phyloP scores from a whole-genome alignment of 1,284 basidiomycete genomes.

The Marasmius fiardii region DNA sequence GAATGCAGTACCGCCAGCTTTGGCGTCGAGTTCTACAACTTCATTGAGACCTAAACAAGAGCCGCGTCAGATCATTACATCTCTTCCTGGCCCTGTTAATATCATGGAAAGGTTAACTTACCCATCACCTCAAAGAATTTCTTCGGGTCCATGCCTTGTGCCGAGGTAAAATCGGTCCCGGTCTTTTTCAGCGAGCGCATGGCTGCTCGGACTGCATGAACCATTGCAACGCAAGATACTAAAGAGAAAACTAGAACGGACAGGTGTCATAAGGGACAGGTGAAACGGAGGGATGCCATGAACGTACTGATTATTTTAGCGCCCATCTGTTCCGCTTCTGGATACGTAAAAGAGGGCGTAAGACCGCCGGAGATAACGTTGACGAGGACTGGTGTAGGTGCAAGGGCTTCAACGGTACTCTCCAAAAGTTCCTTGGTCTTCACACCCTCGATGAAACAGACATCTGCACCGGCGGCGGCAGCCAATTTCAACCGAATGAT shows the following conservation, averaged over 20 bases:
- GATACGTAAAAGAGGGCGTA: too few relatives aligned
- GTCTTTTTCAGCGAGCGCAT: too few relatives aligned
- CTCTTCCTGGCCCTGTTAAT: not conserved
- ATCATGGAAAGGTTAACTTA: constrained; percentile 19
- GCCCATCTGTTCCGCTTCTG: too few relatives aligned
- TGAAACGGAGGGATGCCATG: not conserved
- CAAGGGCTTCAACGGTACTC: constrained; percentile 57
- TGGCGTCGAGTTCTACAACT: constrained; percentile 54
- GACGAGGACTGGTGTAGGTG: too few relatives aligned
- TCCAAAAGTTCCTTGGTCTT: constrained; percentile 64
- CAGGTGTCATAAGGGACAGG: not conserved
- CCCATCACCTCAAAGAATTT: constrained; percentile 76
- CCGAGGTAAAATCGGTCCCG: too few relatives aligned
- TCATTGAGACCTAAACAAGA: constrained; percentile 59
- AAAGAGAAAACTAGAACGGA: constrained; percentile 54
- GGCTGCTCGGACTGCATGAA: too few relatives aligned
- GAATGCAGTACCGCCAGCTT: too few relatives aligned
- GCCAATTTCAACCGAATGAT: too few relatives aligned
- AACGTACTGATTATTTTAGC: constrained; percentile 73
- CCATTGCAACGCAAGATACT: constrained; percentile 69
- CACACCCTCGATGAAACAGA: constrained; percentile 84
- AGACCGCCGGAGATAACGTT: too few relatives aligned
- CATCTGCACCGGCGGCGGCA: constrained; percentile 74
- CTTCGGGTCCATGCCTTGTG: constrained; percentile 74
- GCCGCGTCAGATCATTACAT: not conserved